These are phyloP conservation scores for Cicer yamashitae DNA, from an alignment of 306 rosid species.

Conservation along the genomic window DNA sequence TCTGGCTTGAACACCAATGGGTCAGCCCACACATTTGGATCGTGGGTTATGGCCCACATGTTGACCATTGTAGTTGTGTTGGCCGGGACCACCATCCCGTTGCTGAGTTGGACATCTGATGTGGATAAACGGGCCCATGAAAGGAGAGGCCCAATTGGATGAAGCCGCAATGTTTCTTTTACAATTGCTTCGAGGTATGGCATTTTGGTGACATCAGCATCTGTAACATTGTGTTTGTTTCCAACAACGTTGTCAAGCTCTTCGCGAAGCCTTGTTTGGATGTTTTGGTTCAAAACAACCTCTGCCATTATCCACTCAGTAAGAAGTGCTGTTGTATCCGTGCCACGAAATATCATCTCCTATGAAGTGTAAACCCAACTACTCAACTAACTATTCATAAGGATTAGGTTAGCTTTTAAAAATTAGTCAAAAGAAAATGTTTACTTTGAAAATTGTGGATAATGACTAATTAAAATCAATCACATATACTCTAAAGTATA, in stretches of 20 bases:
- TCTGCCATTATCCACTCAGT: slow-evolving; percentile 62
- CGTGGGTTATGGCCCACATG: slow-evolving; percentile 63
- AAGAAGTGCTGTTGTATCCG: slow-evolving; percentile 57
- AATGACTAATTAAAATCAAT: no score
- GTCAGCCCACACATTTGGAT: slow-evolving; percentile 48
- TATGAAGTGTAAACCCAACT: no score
- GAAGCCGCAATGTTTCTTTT: slow-evolving; percentile 54
- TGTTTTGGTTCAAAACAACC: slow-evolving; percentile 47
- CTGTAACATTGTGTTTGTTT: slow-evolving; percentile 33
- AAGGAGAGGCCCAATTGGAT: slow-evolving; percentile 66
- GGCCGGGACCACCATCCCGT: slow-evolving; percentile 59
- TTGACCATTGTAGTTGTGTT: slow-evolving; percentile 59
- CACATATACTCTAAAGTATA: no score
- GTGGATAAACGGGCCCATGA: slow-evolving; percentile 66
- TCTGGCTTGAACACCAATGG: slow-evolving; percentile 55
- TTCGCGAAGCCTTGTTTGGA: slow-evolving; percentile 43
- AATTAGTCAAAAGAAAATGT: no score
- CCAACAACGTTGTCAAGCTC: slow-evolving; percentile 47
- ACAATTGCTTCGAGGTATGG: slow-evolving; percentile 52
- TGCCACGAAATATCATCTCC: slow-evolving; percentile 68
- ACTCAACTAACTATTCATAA: no score
- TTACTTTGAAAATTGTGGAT: no score
- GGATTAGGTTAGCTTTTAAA: no score
- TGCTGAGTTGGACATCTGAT: slow-evolving; percentile 62
- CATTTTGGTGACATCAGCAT: slow-evolving; percentile 48